Percentiles rank a stretch among this genome's conserved stretches.
These are phyloP conservation scores for Talaromyces pinophilus DNA, from an alignment of 2,329 filamentous ascomycete genomes.

Conservation along the genomic window DNA sequence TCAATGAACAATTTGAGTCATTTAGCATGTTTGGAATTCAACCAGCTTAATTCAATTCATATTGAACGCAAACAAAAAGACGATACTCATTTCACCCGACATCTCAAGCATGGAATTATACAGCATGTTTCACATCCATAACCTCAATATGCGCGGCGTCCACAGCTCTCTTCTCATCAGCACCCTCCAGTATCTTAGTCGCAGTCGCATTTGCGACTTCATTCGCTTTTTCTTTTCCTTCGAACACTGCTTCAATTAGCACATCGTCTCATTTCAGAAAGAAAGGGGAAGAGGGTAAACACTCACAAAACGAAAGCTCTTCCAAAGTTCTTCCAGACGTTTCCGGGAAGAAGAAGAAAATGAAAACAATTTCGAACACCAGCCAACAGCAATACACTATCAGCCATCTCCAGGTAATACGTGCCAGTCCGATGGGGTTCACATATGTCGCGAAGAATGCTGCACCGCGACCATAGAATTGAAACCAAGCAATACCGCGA, in stretches of 20 bases:
- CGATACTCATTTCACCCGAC: not conserved
- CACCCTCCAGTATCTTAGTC: not conserved
- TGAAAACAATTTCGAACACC: constrained; percentile 44
- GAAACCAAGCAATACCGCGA: constrained; percentile 60
- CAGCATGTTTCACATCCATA: not conserved
- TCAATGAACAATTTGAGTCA: no score
- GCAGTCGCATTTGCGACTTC: constrained; percentile 6
- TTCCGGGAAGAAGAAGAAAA: constrained; percentile 52
- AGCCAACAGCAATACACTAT: constrained; percentile 49
- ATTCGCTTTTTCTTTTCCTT: constrained; percentile 12
- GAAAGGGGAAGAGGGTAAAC: not conserved
- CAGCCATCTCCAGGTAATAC: constrained; percentile 48
- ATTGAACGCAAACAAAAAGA: not conserved
- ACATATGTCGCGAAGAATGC: constrained; percentile 54
- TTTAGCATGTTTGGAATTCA: not conserved
- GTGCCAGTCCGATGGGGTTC: constrained; percentile 50
- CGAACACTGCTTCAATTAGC: constrained; percentile 1
- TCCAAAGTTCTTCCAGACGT: constrained; percentile 46
- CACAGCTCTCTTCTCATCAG: constrained; percentile 1
- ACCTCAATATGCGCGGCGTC: constrained; percentile 3
- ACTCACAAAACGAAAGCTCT: constrained; percentile 50
- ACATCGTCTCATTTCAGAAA: not conserved
- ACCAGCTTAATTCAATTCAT: not conserved
- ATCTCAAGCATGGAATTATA: constrained; percentile 7
- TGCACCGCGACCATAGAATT: constrained; percentile 56